Evolutionary conservation across 106 monocot species (phyloP).

Genomic region (Platanthera guangdongensis): DNA sequence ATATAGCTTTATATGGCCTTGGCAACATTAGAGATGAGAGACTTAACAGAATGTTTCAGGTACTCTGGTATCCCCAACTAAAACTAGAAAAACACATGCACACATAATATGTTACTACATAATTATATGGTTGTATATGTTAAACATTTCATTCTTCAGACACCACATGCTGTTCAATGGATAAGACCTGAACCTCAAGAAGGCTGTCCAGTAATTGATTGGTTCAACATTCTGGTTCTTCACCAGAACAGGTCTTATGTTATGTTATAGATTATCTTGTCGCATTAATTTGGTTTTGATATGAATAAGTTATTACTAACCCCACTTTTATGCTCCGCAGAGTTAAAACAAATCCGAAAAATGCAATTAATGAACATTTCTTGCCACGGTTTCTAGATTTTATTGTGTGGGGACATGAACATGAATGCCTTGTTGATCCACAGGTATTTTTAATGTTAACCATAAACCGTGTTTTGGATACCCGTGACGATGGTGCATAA

Average conservation of each 20-base stretch:
- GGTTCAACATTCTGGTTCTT: slow-evolving; percentile 98
- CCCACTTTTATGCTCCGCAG: slow-evolving; percentile 24
- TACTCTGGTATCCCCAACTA: slow-evolving; percentile 6
- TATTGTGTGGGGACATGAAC: slow-evolving; percentile 97
- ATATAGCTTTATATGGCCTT: slow-evolving; percentile 89
- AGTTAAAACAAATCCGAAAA: slow-evolving; percentile 95
- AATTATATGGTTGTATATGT: background rate
- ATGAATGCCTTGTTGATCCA: slow-evolving; percentile 97
- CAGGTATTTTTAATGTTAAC: slow-evolving; percentile 36
- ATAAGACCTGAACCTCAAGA: slow-evolving; percentile 92
- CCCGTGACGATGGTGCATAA: too few relatives aligned
- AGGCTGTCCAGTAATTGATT: slow-evolving; percentile 65
- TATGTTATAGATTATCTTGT: background rate
- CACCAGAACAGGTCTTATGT: slow-evolving; percentile 87
- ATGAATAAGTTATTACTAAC: background rate
- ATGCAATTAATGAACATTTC: slow-evolving; percentile 99
- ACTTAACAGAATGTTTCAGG: slow-evolving; percentile 99
- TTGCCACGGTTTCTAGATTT: slow-evolving; percentile 93
- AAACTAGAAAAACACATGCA: too few relatives aligned
- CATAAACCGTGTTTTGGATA: too few relatives aligned
- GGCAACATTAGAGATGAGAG: slow-evolving; percentile 99
- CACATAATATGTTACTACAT: background rate
- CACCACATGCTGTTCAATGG: slow-evolving; percentile 98
- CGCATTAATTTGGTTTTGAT: background rate
- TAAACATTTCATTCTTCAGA: slow-evolving; percentile 39